A percentile compares a stretch with the other conserved stretches of the same genome.
phyloP scores from a whole-genome alignment of 108 stramenopile genomes.

The Skeletonema potamos region DNA sequence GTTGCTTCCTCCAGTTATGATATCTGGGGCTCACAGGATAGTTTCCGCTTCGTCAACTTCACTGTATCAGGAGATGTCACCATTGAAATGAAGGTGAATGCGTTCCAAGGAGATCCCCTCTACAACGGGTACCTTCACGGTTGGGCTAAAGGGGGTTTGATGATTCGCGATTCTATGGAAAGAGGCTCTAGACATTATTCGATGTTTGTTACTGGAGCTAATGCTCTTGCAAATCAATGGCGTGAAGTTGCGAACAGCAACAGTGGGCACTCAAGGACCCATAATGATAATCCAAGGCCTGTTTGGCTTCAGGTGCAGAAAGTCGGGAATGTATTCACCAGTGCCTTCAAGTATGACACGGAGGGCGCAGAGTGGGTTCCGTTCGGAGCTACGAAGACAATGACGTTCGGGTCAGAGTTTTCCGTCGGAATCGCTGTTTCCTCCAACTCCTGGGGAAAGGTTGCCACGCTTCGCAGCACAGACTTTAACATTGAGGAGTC shows the following conservation, averaged over 20 bases:
- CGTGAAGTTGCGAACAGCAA: neutral
- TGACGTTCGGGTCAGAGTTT: neutral
- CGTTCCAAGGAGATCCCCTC: neutral
- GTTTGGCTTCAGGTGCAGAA: conserved; percentile 14
- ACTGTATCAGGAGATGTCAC: conserved; percentile 7
- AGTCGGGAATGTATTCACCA: conserved; percentile 2
- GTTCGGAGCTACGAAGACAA: neutral
- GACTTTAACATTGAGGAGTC: neutral
- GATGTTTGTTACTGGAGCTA: conserved; percentile 8
- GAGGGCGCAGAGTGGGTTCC: neutral
- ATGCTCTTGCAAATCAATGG: conserved; percentile 14
- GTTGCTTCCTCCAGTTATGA: neutral
- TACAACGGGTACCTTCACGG: neutral
- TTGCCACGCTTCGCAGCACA: neutral
- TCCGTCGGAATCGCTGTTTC: neutral
- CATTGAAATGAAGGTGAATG: conserved; percentile 5
- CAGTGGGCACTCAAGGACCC: neutral
- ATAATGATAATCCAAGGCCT: neutral
- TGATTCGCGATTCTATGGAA: conserved; percentile 16
- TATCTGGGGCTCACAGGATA: conserved; percentile 5
- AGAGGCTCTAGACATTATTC: neutral
- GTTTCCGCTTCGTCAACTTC: conserved; percentile 9
- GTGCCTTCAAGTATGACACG: neutral
- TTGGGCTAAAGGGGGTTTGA: conserved; percentile 17
- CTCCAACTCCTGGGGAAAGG: neutral